phyloP scores from a whole-genome alignment of 176 grass and related monocot species.

The Paspalum notatum region DNA sequence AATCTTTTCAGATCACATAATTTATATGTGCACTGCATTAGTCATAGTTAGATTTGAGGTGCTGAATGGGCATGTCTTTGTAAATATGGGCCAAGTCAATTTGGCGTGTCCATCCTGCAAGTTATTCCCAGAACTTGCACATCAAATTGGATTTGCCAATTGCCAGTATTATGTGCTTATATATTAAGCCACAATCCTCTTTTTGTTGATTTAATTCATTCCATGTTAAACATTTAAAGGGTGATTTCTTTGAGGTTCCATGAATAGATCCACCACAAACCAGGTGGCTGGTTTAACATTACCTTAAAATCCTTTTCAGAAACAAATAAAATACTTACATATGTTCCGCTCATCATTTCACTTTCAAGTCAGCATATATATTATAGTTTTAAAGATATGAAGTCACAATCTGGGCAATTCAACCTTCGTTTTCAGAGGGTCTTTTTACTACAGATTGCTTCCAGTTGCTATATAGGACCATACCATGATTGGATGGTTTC shows the following conservation, averaged over 20 bases:
- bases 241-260: background rate
- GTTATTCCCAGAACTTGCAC: constrained; percentile 1
- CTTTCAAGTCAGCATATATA: background rate
- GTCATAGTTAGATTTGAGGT: constrained; percentile 7
- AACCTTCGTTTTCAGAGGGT: constrained; percentile 30
- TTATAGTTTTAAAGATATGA: background rate
- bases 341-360: background rate
- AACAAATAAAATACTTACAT: constrained; percentile 1
- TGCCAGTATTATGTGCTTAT: background rate
- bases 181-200: background rate
- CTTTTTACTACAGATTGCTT: constrained; percentile 32
- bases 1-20: background rate
- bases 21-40: background rate
- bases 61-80: background rate
- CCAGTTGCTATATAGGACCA: constrained; percentile 36
- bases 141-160: background rate
- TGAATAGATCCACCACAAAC: background rate
- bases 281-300: constrained; percentile 24
- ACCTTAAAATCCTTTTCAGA: constrained; percentile 8
- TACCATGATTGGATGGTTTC: constrained; percentile 31
- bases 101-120: background rate
- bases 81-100: background rate
- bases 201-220: constrained; percentile 14
- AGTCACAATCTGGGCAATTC: constrained; percentile 7
- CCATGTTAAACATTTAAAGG: background rate